Base-by-base conservation (phyloP, 306 rosid genomes). In the Prunus davidiana region DNA sequence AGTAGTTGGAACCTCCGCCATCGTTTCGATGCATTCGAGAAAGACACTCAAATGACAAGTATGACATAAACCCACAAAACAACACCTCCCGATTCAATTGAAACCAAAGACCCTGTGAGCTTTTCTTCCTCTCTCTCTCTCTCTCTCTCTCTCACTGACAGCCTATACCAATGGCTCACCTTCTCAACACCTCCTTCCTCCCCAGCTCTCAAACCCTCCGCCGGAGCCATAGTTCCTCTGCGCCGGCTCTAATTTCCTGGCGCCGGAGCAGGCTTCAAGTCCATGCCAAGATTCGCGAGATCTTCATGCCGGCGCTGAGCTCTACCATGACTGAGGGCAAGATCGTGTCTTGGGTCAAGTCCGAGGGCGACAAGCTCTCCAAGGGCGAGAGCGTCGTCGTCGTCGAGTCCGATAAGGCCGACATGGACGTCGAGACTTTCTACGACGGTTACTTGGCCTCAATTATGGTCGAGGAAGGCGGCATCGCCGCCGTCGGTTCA, bases 241-340 rank as follows among this genome's bases (percentile, higher is more conserved):
- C 28, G 50, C 34, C 55, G 0, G 18, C 61, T 24, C 79, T 72
- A 24, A n/a, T 77, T 71, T 51, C 83, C 34, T 45, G 41, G 28
- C 81, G 52, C 65, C 73, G 80, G 19, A 19, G 73, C 64, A 63
- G 83, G 24, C 12, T 78, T 46, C 86, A 32, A 13, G 85, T 89
- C 19, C 87, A 85, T 3, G 97, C 98, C 22, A 96, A 89, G 93
- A 91, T 96, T 90, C 92, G 99, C 3, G 99, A 96, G 82, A 96
- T 96, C 62, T 92, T 96, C 88, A 96, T 96, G 99, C 99, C 99
- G 3, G 99, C 98, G 0, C 89, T 96, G 8, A 96, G 99, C 79
- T 96, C 99, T 30, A 96, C 99, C 30, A 96, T 96, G 98, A 92
- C 98, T 0, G 99, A 92, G 79, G 99, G 99, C 1, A 96, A 92